phyloP scores from a whole-genome alignment of 371 early-diverging fungal genomes.

The Mortierella sp. region DNA sequence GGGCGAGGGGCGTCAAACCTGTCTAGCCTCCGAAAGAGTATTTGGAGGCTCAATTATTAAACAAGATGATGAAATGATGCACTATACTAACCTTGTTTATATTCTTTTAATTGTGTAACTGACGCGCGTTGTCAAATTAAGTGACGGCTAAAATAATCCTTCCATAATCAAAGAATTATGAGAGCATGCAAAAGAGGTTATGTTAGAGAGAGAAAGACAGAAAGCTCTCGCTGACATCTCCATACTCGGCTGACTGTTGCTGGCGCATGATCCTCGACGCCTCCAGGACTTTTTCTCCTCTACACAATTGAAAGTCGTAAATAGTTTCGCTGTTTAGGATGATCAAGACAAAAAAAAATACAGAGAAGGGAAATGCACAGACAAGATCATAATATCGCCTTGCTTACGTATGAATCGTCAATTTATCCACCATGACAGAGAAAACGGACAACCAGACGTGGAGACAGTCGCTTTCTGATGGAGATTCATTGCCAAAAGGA shows the following conservation, averaged over 20 bases:
- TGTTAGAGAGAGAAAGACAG: too few relatives aligned
- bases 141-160: too few relatives aligned
- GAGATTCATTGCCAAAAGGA: not conserved
- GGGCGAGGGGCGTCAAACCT: not conserved
- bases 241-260: conserved; percentile 18
- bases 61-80: not conserved
- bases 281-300: conserved; percentile 12
- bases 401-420: conserved; percentile 12
- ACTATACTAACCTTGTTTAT: not conserved
- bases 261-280: conserved; percentile 20
- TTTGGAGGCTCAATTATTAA: not conserved
- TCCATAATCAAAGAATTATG: too few relatives aligned
- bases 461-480: conserved; percentile 14
- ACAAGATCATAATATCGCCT: not conserved
- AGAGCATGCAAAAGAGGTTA: too few relatives aligned
- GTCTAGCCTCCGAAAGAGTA: not conserved
- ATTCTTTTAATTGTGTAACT: too few relatives aligned
- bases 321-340: too few relatives aligned
- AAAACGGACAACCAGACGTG: conserved; percentile 3
- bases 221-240: conserved; percentile 24
- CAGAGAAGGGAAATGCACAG: too few relatives aligned
- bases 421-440: not conserved
- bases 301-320: too few relatives aligned
- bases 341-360: too few relatives aligned
- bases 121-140: too few relatives aligned